Evolutionary conservation across 768 basidiomycete genomes (phyloP), one percentile per base, ranked within the genome.

Genomic region (Lentinula lateritia): DNA sequence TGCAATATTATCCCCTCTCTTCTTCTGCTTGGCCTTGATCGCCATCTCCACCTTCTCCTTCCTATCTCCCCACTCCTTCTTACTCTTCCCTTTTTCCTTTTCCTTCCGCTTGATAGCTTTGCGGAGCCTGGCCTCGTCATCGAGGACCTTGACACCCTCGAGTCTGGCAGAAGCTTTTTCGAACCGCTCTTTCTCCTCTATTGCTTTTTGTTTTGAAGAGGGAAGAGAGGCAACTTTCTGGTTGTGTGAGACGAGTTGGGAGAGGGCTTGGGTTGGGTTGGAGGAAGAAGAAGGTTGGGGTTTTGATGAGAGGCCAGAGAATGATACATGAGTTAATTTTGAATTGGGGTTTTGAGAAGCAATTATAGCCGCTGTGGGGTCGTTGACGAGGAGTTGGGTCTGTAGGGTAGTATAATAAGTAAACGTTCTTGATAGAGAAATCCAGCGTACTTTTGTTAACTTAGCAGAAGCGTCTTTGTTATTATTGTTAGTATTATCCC

Each of bases 81-180:
- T 92, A 62, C 87, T 86, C 77, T 92, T 95, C 23, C 63, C 68
- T 71, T 98, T 98, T 66, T 87, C 87, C 73, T 96, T 95, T 74
- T 97, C 96, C 65, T 92, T 88, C 71, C 92, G 79, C 79, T 97
- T 98, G 7, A 84, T 86, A 45, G 94, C 94, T 77, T 97, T 98
- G 78, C 96, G 98, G 68, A 99, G 72, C 50, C 88, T 77, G 0
- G 66, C 71, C 70, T 93, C 93, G 66, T 95, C 92, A 67, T 98
- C 97, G 53, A 83, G 84, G 35, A 99, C 87, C 74, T 98, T 99
- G 52, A 88, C 88, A 2, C 97, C 97, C 59, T 92, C 92, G 62
- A 97, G 77, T 53, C 93, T 81, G 35, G 92, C 87, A 69, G 88
- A 86, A 0, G 95, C 94, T 75, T 95, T 96, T 53, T 85, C 85